A percentile compares a stretch with the other conserved stretches of the same genome.
These are phyloP conservation scores for Chlamydomonas schloesseri DNA, from an alignment of 139 green algal species.

Conservation along the genomic window DNA sequence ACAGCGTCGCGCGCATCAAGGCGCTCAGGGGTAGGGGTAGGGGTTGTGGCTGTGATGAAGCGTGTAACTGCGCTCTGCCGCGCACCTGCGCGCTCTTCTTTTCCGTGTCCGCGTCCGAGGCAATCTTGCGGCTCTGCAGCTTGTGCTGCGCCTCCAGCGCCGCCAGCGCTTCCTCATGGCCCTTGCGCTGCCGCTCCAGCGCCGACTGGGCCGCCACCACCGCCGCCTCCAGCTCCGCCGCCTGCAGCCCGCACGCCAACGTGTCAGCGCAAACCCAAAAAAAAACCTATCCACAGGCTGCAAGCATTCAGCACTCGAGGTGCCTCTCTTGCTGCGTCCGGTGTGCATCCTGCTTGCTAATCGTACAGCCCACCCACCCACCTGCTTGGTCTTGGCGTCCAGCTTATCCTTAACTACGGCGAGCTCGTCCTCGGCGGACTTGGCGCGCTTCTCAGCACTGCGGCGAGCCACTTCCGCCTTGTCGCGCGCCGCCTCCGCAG, in stretches of 20 bases:
- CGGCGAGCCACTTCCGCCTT: constrained; percentile 26
- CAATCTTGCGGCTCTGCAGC: constrained; percentile 17
- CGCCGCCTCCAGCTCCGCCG: constrained; percentile 12
- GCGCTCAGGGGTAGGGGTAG: too few relatives aligned
- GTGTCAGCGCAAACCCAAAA: too few relatives aligned
- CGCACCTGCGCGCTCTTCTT: constrained; percentile 22
- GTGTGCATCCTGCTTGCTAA: too few relatives aligned
- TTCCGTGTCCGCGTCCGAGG: constrained; percentile 8
- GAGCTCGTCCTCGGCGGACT: constrained; percentile 33
- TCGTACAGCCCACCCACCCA: neutral
- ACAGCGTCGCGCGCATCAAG: too few relatives aligned
- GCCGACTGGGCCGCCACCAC: constrained; percentile 7
- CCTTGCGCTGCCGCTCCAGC: constrained; percentile 18
- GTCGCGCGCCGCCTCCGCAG: constrained; percentile 43
- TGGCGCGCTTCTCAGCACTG: constrained; percentile 27
- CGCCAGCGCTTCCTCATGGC: constrained; percentile 37
- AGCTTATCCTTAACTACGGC: constrained; percentile 3
- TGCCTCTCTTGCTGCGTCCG: too few relatives aligned
- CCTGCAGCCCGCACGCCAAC: too few relatives aligned
- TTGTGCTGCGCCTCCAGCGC: neutral
- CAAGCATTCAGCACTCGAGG: too few relatives aligned
- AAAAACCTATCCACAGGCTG: too few relatives aligned
- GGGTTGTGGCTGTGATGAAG: too few relatives aligned
- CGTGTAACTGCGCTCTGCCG: too few relatives aligned
- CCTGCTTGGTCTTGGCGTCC: constrained; percentile 34